Evolutionary conservation across 306 rosid genomes (phyloP), one percentile per base, ranked within the genome.

Genomic region (Vicia sativa): DNA sequence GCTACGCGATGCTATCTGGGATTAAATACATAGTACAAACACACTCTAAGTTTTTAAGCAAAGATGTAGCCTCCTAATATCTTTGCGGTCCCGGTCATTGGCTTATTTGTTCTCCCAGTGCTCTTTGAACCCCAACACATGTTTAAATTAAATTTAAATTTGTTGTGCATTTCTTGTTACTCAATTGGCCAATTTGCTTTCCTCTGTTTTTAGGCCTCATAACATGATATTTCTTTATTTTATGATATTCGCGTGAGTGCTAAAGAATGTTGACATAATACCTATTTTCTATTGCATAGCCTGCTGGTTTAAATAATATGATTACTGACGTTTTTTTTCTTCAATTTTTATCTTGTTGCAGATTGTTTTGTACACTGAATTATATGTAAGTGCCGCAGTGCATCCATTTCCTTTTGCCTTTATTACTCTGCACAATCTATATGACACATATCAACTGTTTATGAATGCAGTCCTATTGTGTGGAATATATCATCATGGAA

Each of bases 401-500:
- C 55, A 42, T 67, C 61, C 50, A 34, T 28, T 25, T 72, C 28
- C 28, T 28, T 62, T 16, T 21, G 46, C 23, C 8, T 63, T 1
- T 54, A 38, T 49, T 38, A 55, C 14, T 26, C 44, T 67, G 25
- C 48, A 42, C 4, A 57, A 52, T 37, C 37, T 44, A 45, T 42
- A 54, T 52, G 57, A 37, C 1, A 37, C 1, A 43, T 45, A 10
- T 70, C 1, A 5, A 26, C 34, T 75, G 56, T 72, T 53, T 25
- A 58, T 58, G 48, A 65, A 5, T 65, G 80, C 83, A 88, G 97
- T 77, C 85, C 74, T 88, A 83, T 65, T 88, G 96, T 65, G 89
- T 91, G 72, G 95, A 91, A 62, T 87, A 80, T 72, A 87, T 91
- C 49, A 89, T 83, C 77, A 72, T 89, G 76, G 97, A 89, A 87